Conservation (phyloP, 768 basidiomycete genomes). For the Phaffia australis region DNA sequence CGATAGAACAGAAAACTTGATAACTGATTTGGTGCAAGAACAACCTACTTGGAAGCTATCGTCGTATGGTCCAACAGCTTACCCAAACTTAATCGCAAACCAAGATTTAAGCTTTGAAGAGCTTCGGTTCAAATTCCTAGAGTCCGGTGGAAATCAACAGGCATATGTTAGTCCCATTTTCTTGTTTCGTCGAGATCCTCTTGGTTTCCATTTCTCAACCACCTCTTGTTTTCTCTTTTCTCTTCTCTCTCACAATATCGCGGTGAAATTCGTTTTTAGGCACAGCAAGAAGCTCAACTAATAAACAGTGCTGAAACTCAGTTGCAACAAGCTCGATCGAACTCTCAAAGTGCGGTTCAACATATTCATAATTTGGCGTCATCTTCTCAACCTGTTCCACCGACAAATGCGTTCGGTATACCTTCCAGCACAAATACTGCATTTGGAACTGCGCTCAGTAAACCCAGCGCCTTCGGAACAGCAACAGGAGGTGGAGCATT, state of each 20-base stretch:
- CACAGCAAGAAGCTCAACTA: constrained; percentile 17
- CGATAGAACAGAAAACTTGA: constrained; percentile 14
- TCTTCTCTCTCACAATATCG: background rate
- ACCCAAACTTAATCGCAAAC: constrained; percentile 10
- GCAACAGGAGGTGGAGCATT: too few species aligned
- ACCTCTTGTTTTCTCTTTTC: background rate
- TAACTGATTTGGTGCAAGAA: constrained; percentile 14
- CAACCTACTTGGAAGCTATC: constrained; percentile 15
- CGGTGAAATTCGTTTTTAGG: background rate
- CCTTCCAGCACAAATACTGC: too few species aligned
- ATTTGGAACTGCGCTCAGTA: too few species aligned
- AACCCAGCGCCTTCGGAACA: too few species aligned
- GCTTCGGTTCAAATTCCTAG: constrained; percentile 19
- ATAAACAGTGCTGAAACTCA: constrained; percentile 1
- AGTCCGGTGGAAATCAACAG: constrained; percentile 16
- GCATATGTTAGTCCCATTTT: constrained; percentile 17
- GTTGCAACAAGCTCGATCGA: constrained; percentile 5
- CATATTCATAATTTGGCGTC: background rate
- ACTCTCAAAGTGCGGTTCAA: constrained; percentile 13
- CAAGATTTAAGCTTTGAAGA: constrained; percentile 22
- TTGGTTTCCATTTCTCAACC: background rate
- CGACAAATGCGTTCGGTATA: too few species aligned
- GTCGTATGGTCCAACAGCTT: constrained; percentile 8
- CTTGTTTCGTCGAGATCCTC: background rate
- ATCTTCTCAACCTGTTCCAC: too few species aligned